Evolutionary conservation across 2,329 filamentous ascomycete genomes (phyloP), one percentile per base, ranked within the genome.

Genomic region (Tricladium varicosporioides): DNA sequence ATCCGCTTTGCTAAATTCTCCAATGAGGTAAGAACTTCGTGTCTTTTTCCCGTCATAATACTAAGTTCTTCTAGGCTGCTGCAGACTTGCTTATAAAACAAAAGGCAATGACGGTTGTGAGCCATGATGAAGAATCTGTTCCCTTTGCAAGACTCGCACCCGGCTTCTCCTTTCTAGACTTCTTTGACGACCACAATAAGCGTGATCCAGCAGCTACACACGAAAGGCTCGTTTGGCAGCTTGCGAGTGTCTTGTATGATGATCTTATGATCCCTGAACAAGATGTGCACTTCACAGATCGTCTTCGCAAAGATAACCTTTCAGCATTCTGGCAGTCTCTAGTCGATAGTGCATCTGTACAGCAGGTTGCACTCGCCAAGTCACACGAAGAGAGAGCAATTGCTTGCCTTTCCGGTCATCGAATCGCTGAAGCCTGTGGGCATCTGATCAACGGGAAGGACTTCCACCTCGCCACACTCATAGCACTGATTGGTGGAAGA

Each of bases 171-270:
- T 79, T 86, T 57, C 75, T 75, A 14, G 72, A 78, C 9, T 75
- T 85, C 55, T 76, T 76, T 22, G 71, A 76, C 51, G 67, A 71
- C 15, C 72, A 74, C 11, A 66, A 73, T 43, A 73, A 59, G 33
- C 68, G 70, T 32, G 73, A 73, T 61, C 74, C 76, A 14, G 78
- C 77, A 18, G 77, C 73, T 53, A 72, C 76, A 16, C 83, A 91
- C 56, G 91, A 95, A 72, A 84, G 85, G 67, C 78, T 85, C 13
- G 85, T 94, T 1, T 99, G 95, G 94, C 83, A 91, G 59, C 78
- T 99, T 36, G 87, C 91, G 1, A 89, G 89, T 56, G 86, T 97
- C 40, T 80, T 99, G 2, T 99, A 96, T 68, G 92, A 96, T 63
- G 78, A 85, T n/a, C 60, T 84, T 10, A 75, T 75, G 14, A 69